Conservation (phyloP, 441 rosid genomes). For the Euphorbia celastroides region DNA sequence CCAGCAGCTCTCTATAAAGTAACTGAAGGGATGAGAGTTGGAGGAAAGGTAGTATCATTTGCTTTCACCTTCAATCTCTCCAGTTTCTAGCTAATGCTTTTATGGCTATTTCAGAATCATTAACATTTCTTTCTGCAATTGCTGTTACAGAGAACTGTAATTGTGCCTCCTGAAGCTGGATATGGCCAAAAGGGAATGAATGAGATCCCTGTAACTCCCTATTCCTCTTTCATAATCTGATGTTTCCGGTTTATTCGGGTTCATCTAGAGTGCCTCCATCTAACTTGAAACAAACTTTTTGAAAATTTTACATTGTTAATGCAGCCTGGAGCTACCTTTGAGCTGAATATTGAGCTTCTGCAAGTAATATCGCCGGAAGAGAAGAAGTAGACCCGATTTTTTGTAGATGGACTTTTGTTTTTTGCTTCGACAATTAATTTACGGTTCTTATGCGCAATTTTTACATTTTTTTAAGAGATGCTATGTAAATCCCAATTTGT, state of each 20-base stretch:
- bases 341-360: constrained; percentile 81
- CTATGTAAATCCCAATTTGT: too few relatives aligned
- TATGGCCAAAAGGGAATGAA: constrained; percentile 86
- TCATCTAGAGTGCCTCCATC: background rate
- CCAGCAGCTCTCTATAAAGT: constrained; percentile 81
- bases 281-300: background rate
- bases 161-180: constrained; percentile 81
- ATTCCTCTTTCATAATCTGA: background rate
- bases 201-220: constrained; percentile 68
- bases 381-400: constrained; percentile 23
- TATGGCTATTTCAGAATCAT: too few relatives aligned
- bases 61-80: background rate
- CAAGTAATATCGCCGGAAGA: constrained; percentile 43
- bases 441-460: background rate
- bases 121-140: too few relatives aligned
- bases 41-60: constrained; percentile 91
- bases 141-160: constrained; percentile 65
- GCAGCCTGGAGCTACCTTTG: constrained; percentile 86
- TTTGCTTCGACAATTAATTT: too few relatives aligned
- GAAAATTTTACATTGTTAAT: constrained; percentile 9
- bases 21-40: constrained; percentile 84
- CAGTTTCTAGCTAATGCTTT: too few relatives aligned
- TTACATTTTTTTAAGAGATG: too few relatives aligned
- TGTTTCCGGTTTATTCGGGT: too few relatives aligned
- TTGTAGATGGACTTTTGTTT: background rate